Base-by-base conservation (phyloP, 2,329 filamentous ascomycete genomes). In the Xylaria multiplex region DNA sequence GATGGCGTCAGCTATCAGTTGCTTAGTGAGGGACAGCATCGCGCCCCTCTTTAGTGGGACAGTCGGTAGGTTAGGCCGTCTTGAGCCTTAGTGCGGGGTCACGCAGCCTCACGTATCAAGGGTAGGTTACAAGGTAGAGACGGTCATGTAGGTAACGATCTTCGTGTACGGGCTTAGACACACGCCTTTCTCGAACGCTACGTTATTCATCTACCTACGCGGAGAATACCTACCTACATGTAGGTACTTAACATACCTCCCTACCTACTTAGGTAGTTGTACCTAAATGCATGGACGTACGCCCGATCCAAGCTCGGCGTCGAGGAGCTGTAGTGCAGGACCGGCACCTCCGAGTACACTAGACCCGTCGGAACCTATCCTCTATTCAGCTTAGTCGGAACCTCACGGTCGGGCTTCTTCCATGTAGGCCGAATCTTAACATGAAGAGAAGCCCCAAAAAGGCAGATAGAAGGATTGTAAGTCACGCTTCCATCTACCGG, bases 11-110 rank as follows among this genome's bases (percentile, higher is more conserved):
- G 62, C 49, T 45, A 32, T 32, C 1, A 48, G 54, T 30, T 27
- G 64, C 61, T 65, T 57, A 64, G 57, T 66, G 64, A 56, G 55
- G 54, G 48, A 53, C 60, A 57, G 53, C 53, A 30, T 55, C 61
- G 19, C 43, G 55, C 59, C 57, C 62, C 65, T 62, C 63, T 4
- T 43, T 53, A 27, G 45, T 19, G 52, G 45, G 40, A 27, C 24
- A 42, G 7, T 19, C 24, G 45, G 24, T 19, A 35, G 45, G 24
- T 30, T 49, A 32, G 22, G n/a, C 48, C 32, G 6, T 55, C 6
- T 55, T 46, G 4, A 19, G 64, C 32, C 35, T 7, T 63, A 56
- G 64, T 27, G 54, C 50, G 32, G 53, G n/a, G 32, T 24, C 11
- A 22, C 13, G n/a, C 32, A n/a, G 32, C n/a, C n/a, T 40, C 50